Evolutionary conservation across 169 alveolate species (phyloP).

Genomic region (Eimeria zaria): DNA sequence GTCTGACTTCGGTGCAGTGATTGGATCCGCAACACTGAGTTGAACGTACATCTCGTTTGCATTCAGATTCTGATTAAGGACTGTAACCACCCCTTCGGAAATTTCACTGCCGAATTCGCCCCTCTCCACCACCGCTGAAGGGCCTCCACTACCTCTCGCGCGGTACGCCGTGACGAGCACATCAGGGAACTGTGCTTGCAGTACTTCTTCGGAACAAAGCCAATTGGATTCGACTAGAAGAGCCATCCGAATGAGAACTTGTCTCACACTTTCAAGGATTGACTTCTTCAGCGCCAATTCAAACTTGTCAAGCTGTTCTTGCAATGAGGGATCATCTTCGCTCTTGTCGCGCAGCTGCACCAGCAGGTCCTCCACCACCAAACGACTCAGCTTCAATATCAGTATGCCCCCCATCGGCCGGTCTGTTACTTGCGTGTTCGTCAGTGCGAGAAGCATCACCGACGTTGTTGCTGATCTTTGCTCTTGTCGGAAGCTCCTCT

Average conservation of each 20-base stretch:
- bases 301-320: constrained; percentile 25
- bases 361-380: constrained; percentile 71
- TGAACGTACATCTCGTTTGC: constrained; percentile 83
- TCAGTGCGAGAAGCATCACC: constrained; percentile 75
- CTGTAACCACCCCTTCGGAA: constrained; percentile 30
- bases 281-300: constrained; percentile 52
- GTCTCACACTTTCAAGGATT: constrained; percentile 66
- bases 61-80: constrained; percentile 56
- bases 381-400: constrained; percentile 69
- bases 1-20: constrained; percentile 25
- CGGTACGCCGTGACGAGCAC: constrained; percentile 72
- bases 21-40: constrained; percentile 77
- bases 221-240: constrained; percentile 57
- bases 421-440: constrained; percentile 60
- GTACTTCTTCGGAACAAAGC: constrained; percentile 64
- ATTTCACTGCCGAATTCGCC: constrained; percentile 82
- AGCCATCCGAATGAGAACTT: constrained; percentile 65
- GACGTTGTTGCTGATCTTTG: constrained; percentile 59
- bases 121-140: constrained; percentile 64
- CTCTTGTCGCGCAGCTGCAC: constrained; percentile 67
- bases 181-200: constrained; percentile 69
- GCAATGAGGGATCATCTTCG: constrained; percentile 68
- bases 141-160: constrained; percentile 78
- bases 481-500: constrained; percentile 72
- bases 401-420: constrained; percentile 81